These are phyloP conservation scores for Paecilomyces niveus DNA, from an alignment of 2,329 filamentous ascomycete species.

Conservation along the genomic window DNA sequence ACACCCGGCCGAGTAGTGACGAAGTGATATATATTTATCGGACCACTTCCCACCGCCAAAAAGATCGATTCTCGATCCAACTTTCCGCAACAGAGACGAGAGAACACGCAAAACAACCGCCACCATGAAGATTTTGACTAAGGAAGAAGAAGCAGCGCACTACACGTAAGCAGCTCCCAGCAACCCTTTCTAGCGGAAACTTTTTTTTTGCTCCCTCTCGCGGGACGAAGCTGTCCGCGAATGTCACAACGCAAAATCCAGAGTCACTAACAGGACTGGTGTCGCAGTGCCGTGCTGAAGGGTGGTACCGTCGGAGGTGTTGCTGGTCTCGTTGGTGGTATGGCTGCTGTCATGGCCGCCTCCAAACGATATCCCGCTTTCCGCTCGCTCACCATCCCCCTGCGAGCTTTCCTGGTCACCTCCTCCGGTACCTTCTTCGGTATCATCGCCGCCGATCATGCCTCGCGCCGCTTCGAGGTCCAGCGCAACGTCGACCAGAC, in stretches of 20 bases:
- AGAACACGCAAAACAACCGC: constrained; percentile 9
- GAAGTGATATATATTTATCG: not conserved
- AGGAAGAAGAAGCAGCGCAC: constrained; percentile 84
- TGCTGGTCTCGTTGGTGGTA: constrained; percentile 60
- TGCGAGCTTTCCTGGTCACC: constrained; percentile 83
- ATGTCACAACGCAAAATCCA: not conserved
- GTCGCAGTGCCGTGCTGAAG: constrained; percentile 59
- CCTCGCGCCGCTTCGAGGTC: constrained; percentile 64
- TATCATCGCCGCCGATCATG: constrained; percentile 78
- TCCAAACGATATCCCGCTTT: constrained; percentile 68
- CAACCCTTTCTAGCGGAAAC: not conserved
- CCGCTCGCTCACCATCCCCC: constrained; percentile 74
- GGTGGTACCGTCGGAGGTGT: constrained; percentile 70
- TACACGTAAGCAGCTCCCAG: constrained; percentile 51
- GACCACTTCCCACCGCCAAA: not conserved
- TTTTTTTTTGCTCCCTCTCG: not conserved
- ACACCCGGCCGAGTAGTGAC: not conserved
- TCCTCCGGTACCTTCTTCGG: constrained; percentile 76
- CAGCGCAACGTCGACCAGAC: constrained; percentile 59
- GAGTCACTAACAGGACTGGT: constrained; percentile 3
- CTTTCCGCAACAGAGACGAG: not conserved
- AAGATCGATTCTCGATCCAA: not conserved
- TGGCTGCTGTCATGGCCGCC: constrained; percentile 60
- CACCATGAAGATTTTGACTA: constrained; percentile 89
- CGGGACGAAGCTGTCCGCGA: not conserved